These are phyloP conservation scores for Jatropha podagrica DNA, from an alignment of 441 rosid genomes.

Conservation along the genomic window DNA sequence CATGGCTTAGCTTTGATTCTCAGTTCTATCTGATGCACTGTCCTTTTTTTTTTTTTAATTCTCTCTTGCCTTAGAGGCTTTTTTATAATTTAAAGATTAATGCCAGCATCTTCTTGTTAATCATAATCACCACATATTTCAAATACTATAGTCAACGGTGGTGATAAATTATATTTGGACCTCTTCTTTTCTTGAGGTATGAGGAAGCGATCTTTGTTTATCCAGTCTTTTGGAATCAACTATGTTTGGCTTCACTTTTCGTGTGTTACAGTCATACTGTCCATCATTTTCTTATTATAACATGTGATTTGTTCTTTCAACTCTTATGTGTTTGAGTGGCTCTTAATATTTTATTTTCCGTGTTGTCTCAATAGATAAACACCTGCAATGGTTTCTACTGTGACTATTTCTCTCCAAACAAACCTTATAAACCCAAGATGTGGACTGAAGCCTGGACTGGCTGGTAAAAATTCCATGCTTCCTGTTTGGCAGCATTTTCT, in stretches of 20 bases:
- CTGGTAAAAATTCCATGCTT: slow-evolving; percentile 55
- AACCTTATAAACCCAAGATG: slow-evolving; percentile 90
- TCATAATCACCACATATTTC: slow-evolving; percentile 17
- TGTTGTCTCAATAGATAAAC: slow-evolving; percentile 59
- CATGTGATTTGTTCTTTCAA: slow-evolving; percentile 10
- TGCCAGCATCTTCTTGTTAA: slow-evolving; percentile 22
- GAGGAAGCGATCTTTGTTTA: slow-evolving; percentile 9
- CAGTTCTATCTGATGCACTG: slow-evolving; percentile 23
- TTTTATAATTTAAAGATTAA: slow-evolving; percentile 18
- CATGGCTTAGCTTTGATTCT: slow-evolving; percentile 34
- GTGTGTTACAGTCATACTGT: slow-evolving; percentile 1
- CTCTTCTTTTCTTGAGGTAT: slow-evolving; percentile 7
- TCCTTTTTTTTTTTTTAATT: slow-evolving; percentile 2
- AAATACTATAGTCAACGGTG: slow-evolving; percentile 3
- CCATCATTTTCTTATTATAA: slow-evolving; percentile 9
- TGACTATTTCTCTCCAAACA: slow-evolving; percentile 92
- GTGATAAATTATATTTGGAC: slow-evolving; percentile 17
- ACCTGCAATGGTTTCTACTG: slow-evolving; percentile 98
- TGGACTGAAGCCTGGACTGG: slow-evolving; percentile 99
- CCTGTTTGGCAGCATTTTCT: slow-evolving; percentile 1
- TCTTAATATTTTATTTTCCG: slow-evolving; percentile 2
- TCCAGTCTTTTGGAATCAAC: slow-evolving; percentile 15
- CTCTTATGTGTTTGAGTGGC: slow-evolving; percentile 3
- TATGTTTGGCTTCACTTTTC: not conserved
- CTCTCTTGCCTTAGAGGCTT: slow-evolving; percentile 5